A percentile compares a stretch with the other conserved stretches of the same genome.
phyloP scores from a whole-genome alignment of 345 rosid genomes.

The Diplotaxis tenuifolia region DNA sequence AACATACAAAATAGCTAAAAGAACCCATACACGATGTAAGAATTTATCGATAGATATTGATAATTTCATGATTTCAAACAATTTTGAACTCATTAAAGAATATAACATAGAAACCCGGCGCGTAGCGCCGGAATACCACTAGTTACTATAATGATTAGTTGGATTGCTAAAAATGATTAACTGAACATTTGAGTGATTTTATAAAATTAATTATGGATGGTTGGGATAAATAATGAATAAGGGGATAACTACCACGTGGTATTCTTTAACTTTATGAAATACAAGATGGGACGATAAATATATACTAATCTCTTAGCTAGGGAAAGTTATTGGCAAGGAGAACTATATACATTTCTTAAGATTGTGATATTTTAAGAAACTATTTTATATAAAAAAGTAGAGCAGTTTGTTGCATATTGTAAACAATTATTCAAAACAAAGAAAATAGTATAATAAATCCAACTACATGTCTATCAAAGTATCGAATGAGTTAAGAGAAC shows the following conservation, averaged over 20 bases:
- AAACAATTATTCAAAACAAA: not conserved
- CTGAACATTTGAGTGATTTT: not conserved
- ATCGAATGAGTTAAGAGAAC: not conserved
- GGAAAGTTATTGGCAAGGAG: conserved; percentile 19
- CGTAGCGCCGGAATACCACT: too few species aligned
- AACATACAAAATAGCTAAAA: too few species aligned
- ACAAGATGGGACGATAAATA: conserved; percentile 29
- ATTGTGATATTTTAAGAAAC: not conserved
- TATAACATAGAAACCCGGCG: too few species aligned
- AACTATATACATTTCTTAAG: not conserved
- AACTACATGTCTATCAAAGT: not conserved
- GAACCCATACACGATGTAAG: too few species aligned
- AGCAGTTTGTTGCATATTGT: not conserved
- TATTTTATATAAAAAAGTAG: not conserved
- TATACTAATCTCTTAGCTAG: conserved; percentile 31
- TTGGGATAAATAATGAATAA: conserved; percentile 5
- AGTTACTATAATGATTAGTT: not conserved
- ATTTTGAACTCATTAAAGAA: too few species aligned
- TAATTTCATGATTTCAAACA: too few species aligned
- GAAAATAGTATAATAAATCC: not conserved
- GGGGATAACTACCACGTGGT: conserved; percentile 31
- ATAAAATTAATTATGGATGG: not conserved
- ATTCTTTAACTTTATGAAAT: not conserved
- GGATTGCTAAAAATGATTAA: not conserved
- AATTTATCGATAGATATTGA: too few species aligned